Conservation (phyloP, 306 rosid species). For the Lablab purpureus region DNA sequence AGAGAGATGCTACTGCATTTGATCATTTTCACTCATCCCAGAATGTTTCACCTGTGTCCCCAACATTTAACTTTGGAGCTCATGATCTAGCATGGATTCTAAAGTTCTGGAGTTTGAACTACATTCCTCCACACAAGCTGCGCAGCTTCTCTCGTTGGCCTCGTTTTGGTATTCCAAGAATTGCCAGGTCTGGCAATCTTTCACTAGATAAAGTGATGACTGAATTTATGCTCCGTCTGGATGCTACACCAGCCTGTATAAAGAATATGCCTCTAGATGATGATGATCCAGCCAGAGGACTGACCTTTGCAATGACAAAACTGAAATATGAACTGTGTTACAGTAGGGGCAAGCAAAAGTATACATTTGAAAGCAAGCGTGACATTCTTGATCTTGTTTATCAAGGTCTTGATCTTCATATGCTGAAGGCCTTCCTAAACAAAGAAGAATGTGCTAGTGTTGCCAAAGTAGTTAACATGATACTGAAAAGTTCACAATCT, state of each 20-base stretch:
- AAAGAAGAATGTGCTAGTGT: conserved; percentile 71
- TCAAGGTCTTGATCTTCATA: conserved; percentile 94
- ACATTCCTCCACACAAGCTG: conserved; percentile 93
- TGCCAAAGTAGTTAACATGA: conserved; percentile 83
- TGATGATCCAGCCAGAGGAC: conserved; percentile 98
- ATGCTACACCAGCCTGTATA: conserved; percentile 80
- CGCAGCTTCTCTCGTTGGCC: conserved; percentile 96
- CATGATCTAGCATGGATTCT: conserved; percentile 97
- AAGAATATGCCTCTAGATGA: conserved; percentile 92
- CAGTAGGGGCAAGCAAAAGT: conserved; percentile 93
- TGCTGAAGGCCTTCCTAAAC: conserved; percentile 72
- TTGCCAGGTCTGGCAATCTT: conserved; percentile 90
- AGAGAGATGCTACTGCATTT: conserved; percentile 60
- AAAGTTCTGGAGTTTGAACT: conserved; percentile 82
- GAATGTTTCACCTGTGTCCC: conserved; percentile 56
- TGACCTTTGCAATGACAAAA: conserved; percentile 82
- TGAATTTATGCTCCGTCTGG: conserved; percentile 92
- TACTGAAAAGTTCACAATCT: conserved; percentile 75
- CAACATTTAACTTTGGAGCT: conserved; percentile 92
- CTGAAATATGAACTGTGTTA: conserved; percentile 81
- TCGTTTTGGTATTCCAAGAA: conserved; percentile 89
- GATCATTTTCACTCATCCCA: conserved; percentile 64
- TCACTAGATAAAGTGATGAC: conserved; percentile 97
- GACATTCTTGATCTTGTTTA: conserved; percentile 91
- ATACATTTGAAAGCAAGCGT: conserved; percentile 90